phyloP scores from a whole-genome alignment of 805 yeast species.

The Kazachstania africana region DNA sequence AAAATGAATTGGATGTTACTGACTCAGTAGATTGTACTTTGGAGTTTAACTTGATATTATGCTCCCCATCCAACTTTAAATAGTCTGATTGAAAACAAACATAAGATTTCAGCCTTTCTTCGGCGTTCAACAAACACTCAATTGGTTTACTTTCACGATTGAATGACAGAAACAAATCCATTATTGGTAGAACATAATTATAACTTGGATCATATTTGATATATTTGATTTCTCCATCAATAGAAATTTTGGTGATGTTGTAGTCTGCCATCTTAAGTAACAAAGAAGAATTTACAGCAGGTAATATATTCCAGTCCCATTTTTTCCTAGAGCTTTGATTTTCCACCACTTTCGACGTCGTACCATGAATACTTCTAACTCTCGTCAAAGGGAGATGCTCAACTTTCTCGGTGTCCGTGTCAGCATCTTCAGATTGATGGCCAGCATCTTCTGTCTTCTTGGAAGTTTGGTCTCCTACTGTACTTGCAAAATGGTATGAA shows the following conservation, averaged over 20 bases:
- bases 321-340: conserved; percentile 6
- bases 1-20: conserved; percentile 4
- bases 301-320: conserved; percentile 21
- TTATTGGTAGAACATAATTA: conserved; percentile 13
- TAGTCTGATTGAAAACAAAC: conserved; percentile 11
- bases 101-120: conserved; percentile 14
- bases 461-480: too few relatives aligned
- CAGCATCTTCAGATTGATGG: too few relatives aligned
- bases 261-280: conserved; percentile 9
- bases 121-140: too few relatives aligned
- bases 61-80: conserved; percentile 3
- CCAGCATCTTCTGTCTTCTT: too few relatives aligned
- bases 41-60: background rate
- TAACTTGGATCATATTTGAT: conserved; percentile 17
- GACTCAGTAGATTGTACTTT: background rate
- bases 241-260: conserved; percentile 11
- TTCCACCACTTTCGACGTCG: conserved; percentile 9
- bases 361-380: conserved; percentile 8
- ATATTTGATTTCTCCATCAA: conserved; percentile 16
- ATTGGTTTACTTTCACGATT: conserved; percentile 13
- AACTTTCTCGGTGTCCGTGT: too few relatives aligned
- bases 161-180: conserved; percentile 19
- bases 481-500: too few relatives aligned
- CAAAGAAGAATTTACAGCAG: conserved; percentile 10
- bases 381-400: background rate